Percentiles rank a stretch among this genome's conserved stretches.
phyloP scores from a whole-genome alignment of 352 stramenopile species.

The Phytophthora pini region DNA sequence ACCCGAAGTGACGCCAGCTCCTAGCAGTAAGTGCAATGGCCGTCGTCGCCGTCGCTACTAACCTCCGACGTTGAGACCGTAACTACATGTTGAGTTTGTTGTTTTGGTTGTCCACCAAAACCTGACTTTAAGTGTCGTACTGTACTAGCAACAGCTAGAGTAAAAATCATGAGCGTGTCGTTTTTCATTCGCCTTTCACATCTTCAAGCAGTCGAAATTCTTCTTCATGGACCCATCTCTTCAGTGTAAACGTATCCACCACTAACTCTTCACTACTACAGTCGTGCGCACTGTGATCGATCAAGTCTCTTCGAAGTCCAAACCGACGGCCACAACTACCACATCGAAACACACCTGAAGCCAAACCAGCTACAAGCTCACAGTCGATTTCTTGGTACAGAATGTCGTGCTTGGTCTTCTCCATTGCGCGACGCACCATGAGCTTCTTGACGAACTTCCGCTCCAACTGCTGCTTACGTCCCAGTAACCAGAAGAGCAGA shows the following conservation, averaged over 20 bases:
- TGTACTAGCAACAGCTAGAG: background rate
- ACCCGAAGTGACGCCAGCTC: constrained; percentile 21
- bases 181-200: constrained; percentile 2
- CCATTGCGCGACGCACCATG: constrained; percentile 39
- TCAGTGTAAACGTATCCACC: constrained; percentile 48
- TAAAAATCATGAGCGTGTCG: background rate
- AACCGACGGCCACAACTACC: constrained; percentile 41
- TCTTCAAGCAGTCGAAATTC: constrained; percentile 50
- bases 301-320: constrained; percentile 41
- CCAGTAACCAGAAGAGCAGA: constrained; percentile 53
- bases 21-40: constrained; percentile 34
- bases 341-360: constrained; percentile 32
- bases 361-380: constrained; percentile 1
- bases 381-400: constrained; percentile 21
- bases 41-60: constrained; percentile 1
- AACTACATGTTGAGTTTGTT: too few species aligned
- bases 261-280: constrained; percentile 29
- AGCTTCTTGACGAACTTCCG: constrained; percentile 63
- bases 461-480: constrained; percentile 53
- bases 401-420: constrained; percentile 36
- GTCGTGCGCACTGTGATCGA: constrained; percentile 35
- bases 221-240: constrained; percentile 53
- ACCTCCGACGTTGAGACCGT: too few species aligned
- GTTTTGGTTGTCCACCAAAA: too few species aligned
- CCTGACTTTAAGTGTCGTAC: background rate